phyloP scores from a whole-genome alignment of 257 asterid species.

The Solanum sejunctum region DNA sequence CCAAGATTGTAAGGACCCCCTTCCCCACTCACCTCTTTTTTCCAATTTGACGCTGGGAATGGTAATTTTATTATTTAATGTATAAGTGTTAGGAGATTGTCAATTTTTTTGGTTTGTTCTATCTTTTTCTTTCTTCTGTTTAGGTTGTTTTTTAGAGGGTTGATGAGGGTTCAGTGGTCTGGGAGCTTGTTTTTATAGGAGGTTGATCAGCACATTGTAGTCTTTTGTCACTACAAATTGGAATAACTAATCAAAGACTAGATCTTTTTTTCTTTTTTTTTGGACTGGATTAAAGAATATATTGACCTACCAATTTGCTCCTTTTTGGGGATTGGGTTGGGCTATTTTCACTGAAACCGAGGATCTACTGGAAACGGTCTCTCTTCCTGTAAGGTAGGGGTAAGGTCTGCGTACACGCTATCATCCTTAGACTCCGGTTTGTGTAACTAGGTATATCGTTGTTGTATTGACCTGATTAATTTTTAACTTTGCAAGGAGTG shows the following conservation, averaged over 20 bases:
- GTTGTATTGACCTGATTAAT: neutral
- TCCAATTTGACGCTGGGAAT: neutral
- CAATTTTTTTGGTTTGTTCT: neutral
- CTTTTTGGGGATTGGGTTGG: neutral
- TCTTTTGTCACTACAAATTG: neutral
- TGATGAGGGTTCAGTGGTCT: neutral
- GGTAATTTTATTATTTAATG: neutral
- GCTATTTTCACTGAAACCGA: too few relatives aligned
- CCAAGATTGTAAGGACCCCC: conserved; percentile 56
- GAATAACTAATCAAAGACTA: neutral
- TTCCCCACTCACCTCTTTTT: neutral
- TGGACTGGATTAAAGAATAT: neutral
- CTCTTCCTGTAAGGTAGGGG: too few relatives aligned
- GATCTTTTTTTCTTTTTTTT: neutral
- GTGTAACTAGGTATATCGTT: too few relatives aligned
- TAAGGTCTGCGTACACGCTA: too few relatives aligned
- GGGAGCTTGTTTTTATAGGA: neutral
- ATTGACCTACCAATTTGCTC: neutral
- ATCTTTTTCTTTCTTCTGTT: neutral
- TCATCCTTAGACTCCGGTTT: too few relatives aligned
- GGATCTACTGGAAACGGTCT: too few relatives aligned
- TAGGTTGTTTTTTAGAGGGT: neutral
- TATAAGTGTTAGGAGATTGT: neutral
- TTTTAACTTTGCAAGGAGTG: neutral
- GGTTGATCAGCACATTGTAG: neutral